A percentile compares a stretch with the other conserved stretches of the same genome.
These are phyloP conservation scores for Botryotinia calthae DNA, from an alignment of 2,329 filamentous ascomycete genomes.

Conservation along the genomic window DNA sequence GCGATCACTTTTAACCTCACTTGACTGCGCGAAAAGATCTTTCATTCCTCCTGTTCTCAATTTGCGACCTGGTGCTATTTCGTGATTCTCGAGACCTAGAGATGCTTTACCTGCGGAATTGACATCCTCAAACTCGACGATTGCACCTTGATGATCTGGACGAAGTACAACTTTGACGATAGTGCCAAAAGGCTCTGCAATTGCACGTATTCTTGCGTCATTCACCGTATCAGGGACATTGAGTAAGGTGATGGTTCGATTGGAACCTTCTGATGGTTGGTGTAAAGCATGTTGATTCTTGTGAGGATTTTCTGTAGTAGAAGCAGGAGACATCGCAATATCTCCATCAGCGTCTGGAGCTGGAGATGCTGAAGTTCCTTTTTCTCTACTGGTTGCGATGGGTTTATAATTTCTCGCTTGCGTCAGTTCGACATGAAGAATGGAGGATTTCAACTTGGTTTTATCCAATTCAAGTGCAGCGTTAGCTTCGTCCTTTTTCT, in stretches of 20 bases:
- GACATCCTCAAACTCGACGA: conserved; percentile 73
- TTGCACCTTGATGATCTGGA: conserved; percentile 79
- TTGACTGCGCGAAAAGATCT: conserved; percentile 54
- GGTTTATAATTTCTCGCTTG: conserved; percentile 56
- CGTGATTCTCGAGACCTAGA: conserved; percentile 55
- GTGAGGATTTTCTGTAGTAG: conserved; percentile 26
- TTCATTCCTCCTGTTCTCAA: conserved; percentile 54
- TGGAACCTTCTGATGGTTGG: conserved; percentile 50
- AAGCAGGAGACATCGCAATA: conserved; percentile 36
- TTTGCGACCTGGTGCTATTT: conserved; percentile 51
- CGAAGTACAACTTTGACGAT: conserved; percentile 76
- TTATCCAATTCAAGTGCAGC: conserved; percentile 68
- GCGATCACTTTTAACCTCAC: conserved; percentile 45
- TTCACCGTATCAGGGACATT: conserved; percentile 91
- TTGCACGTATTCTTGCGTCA: conserved; percentile 72
- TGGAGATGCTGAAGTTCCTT: conserved; percentile 39
- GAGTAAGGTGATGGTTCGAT: conserved; percentile 76
- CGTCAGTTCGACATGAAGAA: conserved; percentile 64
- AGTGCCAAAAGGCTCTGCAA: conserved; percentile 68
- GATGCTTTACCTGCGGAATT: conserved; percentile 69
- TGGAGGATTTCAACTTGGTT: conserved; percentile 64
- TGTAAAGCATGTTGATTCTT: conserved; percentile 27
- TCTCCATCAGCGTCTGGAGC: conserved; percentile 37
- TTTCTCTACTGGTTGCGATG: conserved; percentile 46
- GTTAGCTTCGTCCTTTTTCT: conserved; percentile 65